Evolutionary conservation across 202 grass and related monocot species (phyloP).

Genomic region (Bolboschoenoplectus hybrid): DNA sequence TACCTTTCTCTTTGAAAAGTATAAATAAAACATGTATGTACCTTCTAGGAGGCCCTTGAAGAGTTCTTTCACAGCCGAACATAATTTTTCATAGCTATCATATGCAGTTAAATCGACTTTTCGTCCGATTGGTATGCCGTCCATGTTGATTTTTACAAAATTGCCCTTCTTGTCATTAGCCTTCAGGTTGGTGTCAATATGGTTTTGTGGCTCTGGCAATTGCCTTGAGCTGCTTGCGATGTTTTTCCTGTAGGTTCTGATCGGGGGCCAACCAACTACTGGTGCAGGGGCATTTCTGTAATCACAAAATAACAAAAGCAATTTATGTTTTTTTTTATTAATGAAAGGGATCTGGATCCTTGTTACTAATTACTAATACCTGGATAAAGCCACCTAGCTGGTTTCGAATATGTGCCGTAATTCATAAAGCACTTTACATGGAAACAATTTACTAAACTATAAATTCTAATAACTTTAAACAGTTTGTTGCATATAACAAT

Average conservation of each 20-base stretch:
- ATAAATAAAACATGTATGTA: slow-evolving; percentile 48
- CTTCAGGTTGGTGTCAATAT: slow-evolving; percentile 38
- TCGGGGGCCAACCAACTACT: slow-evolving; percentile 95
- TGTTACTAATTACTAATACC: not conserved
- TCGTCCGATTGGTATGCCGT: slow-evolving; percentile 91
- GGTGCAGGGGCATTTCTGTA: slow-evolving; percentile 56
- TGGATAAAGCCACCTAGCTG: not conserved
- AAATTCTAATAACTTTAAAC: not conserved
- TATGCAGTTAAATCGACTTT: slow-evolving; percentile 77
- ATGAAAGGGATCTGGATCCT: not conserved
- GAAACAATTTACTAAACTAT: not conserved
- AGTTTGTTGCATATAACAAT: not conserved
- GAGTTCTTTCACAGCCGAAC: slow-evolving; percentile 66
- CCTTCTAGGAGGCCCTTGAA: slow-evolving; percentile 85
- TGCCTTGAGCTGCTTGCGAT: slow-evolving; percentile 69
- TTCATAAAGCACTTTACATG: not conserved
- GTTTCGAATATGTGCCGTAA: not conserved
- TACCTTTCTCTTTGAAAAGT: not conserved
- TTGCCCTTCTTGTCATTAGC: slow-evolving; percentile 56
- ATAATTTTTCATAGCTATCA: slow-evolving; percentile 70
- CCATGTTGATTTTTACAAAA: slow-evolving; percentile 97
- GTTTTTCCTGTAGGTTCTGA: slow-evolving; percentile 85
- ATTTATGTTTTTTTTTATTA: not conserved
- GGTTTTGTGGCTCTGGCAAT: slow-evolving; percentile 43
- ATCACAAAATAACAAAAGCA: slow-evolving; percentile 13